Conservation (phyloP, 192 early-diverging fungal genomes). For the Backusella macrospora region DNA sequence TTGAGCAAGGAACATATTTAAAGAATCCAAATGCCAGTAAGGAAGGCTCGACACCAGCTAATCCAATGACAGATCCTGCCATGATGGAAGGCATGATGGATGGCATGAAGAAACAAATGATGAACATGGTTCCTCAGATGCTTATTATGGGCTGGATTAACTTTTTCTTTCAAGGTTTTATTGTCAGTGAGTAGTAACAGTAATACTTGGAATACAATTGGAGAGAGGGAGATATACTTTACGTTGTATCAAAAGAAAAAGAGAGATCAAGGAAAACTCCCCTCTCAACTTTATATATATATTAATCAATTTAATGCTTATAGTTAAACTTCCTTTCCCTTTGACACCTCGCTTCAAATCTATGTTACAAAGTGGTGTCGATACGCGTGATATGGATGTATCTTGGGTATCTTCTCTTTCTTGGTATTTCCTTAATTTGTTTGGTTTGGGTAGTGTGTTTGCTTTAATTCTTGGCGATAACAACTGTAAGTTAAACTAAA, state of each 20-base stretch:
- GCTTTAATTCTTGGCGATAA: slow-evolving; percentile 90
- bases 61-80: slow-evolving; percentile 91
- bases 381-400: slow-evolving; percentile 96
- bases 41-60: slow-evolving; percentile 54
- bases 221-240: neutral
- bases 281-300: too few species aligned
- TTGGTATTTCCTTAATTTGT: slow-evolving; percentile 98
- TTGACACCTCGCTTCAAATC: slow-evolving; percentile 95
- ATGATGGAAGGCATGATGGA: slow-evolving; percentile 97
- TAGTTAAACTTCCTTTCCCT: slow-evolving; percentile 96
- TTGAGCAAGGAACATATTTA: slow-evolving; percentile 80
- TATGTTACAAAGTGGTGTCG: slow-evolving; percentile 96
- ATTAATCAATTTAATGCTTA: neutral
- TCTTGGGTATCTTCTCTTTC: slow-evolving; percentile 96
- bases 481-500: slow-evolving; percentile 62
- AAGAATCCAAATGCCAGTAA: slow-evolving; percentile 77
- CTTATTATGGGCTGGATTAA: slow-evolving; percentile 99
- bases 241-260: neutral
- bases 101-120: slow-evolving; percentile 97
- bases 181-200: slow-evolving; percentile 71
- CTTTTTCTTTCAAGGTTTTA: slow-evolving; percentile 98
- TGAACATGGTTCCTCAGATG: slow-evolving; percentile 97
- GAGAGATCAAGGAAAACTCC: neutral
- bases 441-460: slow-evolving; percentile 92
- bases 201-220: neutral